Evolutionary conservation across 1,139 yeast species (phyloP), one percentile per base, ranked within the genome.

Genomic region (Kodamaea plutei): DNA sequence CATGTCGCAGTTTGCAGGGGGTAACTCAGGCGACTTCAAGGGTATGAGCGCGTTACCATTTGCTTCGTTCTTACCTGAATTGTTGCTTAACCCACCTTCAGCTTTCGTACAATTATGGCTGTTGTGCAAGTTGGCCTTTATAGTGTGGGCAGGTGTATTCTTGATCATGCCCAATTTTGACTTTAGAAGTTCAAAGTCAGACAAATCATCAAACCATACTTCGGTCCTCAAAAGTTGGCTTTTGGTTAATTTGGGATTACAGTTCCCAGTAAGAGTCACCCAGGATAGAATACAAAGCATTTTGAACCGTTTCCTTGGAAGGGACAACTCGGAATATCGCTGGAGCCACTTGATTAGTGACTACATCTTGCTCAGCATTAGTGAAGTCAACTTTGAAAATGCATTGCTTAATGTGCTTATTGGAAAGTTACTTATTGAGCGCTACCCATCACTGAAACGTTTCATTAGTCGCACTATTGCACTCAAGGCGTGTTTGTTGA

Each of bases 1-100:
- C 10, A 61, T 71, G 3, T 61, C 72, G 1, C 49, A 64, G 33
- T 58, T 67, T 32, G 56, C 56, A n/a, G 61, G 62, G 56, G 57
- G 7, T 12, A 37, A 39, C 11, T 34, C 38, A 21, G 50, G 52
- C 30, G 70, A 64, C 39, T 63, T 62, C 47, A 56, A 64, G 38
- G 69, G 72, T 4, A 50, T 66, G 46, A 48, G 62, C 8, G 61
- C 63, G 2, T 21, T 21, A 17, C 71, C 72, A 17, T 45, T 62
- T 29, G 40, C 50, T 6, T 39, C 38, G 12, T 43, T 53, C 13
- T 45, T 63, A 23, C 64, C 68, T 8, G 28, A 36, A 26, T 37
- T 52, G 2, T 28, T 61, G 6, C 33, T 48, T 4, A 44, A 48
- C 25, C 57, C 64, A 6, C 50, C 60, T 3, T 54, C 54, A 4